A percentile compares a stretch with the other conserved stretches of the same genome.
phyloP scores from a whole-genome alignment of 1,284 basidiomycete genomes.

The Ustilago trichophora region DNA sequence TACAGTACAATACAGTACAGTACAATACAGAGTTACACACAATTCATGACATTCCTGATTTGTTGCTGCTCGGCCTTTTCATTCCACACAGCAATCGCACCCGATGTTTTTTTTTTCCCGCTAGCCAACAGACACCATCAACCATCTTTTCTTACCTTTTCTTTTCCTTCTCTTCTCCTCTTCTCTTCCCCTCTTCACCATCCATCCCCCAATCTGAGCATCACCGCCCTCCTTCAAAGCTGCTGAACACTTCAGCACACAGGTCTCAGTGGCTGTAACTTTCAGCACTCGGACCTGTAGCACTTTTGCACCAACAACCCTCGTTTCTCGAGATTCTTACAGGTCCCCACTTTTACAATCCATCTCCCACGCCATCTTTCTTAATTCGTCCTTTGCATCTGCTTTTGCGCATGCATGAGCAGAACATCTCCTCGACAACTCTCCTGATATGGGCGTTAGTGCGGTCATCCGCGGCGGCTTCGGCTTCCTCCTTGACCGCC shows the following conservation, averaged over 20 bases:
- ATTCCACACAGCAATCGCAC: no score
- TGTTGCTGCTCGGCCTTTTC: no score
- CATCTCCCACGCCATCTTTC: not conserved
- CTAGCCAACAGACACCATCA: no score
- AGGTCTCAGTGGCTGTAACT: conserved; percentile 35
- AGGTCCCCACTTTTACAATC: no score
- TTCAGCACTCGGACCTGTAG: conserved; percentile 37
- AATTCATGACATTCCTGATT: no score
- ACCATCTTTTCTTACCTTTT: no score
- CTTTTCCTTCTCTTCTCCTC: no score
- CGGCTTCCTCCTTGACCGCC: conserved; percentile 36
- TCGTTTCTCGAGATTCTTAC: not conserved
- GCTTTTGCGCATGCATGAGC: conserved; percentile 16
- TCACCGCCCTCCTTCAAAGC: conserved; percentile 8
- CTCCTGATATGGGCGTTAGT: conserved; percentile 33
- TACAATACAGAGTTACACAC: no score
- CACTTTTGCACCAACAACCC: not conserved
- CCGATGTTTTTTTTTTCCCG: no score
- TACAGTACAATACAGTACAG: no score
- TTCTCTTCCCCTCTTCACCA: not conserved
- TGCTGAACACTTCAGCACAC: conserved; percentile 30
- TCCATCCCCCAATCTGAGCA: conserved; percentile 5
- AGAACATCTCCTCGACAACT: not conserved
- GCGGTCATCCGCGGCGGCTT: conserved; percentile 38
- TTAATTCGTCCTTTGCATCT: not conserved